Evolutionary conservation across 768 basidiomycete species (phyloP), one percentile per base, ranked within the genome.

Genomic region (Pleurotus giganteus): DNA sequence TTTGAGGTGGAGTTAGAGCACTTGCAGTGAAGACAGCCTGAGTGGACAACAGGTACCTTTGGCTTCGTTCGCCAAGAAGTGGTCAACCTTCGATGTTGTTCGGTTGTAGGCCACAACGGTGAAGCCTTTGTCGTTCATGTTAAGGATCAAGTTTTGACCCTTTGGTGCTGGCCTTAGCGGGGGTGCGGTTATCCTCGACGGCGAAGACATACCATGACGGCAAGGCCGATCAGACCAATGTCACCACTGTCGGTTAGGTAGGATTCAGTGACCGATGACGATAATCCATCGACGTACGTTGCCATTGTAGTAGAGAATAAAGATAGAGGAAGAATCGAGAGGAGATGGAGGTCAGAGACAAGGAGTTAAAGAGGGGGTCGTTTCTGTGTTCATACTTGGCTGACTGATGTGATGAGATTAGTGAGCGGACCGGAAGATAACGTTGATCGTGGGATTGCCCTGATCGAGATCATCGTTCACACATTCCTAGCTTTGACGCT

Each of bases 91-190:
- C 76, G 84, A 86, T 58, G 87, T 89, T 39, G 97, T 98, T 65
- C 97, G 89, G 82, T 99, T 99, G 78, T 90, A 99, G 11, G 92
- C 94, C 62, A 94, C 88, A 65, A 99, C 97, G 60, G 77, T 94
- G 79, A 94, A 99, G 50, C 97, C 97, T 75, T 99, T 99, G 81
- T 99, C 97, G 72, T 97, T 97, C 92, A 97, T 98, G 80, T 98
- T 97, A 64, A 98, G 79, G 71, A 97, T 95, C 69, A 97, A 72
- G 71, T 96, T 97, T 85, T 96, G 94, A 66, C 93, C 94, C 93
- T 94, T 65, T 26, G 47, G 19, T 50, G 58, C 39, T 54, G 37
- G 31, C 21, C 29, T 21, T 19, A 45, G 47, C 13, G 47, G n/a
- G 31, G 8, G 9, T n/a, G n/a, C 21, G 8, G 6, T 24, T 31